A percentile compares a stretch with the other conserved stretches of the same genome.
phyloP scores from a whole-genome alignment of 345 rosid genomes.

The Hevea brasiliensis region DNA sequence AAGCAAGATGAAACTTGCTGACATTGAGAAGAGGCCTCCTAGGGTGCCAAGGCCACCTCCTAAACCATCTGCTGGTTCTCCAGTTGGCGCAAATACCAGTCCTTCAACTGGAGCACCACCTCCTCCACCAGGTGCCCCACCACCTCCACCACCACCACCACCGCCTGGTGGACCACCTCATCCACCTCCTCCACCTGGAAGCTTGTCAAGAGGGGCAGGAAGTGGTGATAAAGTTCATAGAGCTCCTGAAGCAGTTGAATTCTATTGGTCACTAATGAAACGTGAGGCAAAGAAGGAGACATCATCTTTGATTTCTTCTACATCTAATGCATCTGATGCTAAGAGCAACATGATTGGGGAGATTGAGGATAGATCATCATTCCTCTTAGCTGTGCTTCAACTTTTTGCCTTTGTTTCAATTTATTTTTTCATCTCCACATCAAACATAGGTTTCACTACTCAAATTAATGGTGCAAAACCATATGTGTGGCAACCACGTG shows the following conservation, averaged over 20 bases:
- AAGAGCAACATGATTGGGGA: slow-evolving; percentile 96
- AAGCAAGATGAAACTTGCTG: slow-evolving; percentile 68
- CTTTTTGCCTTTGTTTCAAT: slow-evolving; percentile 18
- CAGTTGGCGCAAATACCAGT: slow-evolving; percentile 32
- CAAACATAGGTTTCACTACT: slow-evolving; percentile 16
- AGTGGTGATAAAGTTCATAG: slow-evolving; percentile 80
- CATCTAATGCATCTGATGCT: slow-evolving; percentile 69
- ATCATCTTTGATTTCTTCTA: slow-evolving; percentile 58
- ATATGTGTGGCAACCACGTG: slow-evolving; percentile 47
- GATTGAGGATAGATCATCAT: slow-evolving; percentile 86
- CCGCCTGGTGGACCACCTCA: slow-evolving; percentile 63
- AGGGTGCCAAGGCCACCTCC: slow-evolving; percentile 90
- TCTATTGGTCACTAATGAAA: slow-evolving; percentile 92
- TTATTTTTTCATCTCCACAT: slow-evolving; percentile 3
- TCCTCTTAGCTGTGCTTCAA: slow-evolving; percentile 81
- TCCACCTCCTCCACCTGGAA: slow-evolving; percentile 90
- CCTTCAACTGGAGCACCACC: slow-evolving; percentile 47
- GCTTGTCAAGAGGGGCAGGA: slow-evolving; percentile 71
- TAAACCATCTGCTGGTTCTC: slow-evolving; percentile 43
- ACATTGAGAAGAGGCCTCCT: slow-evolving; percentile 84
- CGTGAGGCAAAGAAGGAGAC: slow-evolving; percentile 93
- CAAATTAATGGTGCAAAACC: slow-evolving; percentile 15
- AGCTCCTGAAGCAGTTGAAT: slow-evolving; percentile 93
- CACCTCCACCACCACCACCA: slow-evolving; percentile 45
- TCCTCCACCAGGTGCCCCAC: slow-evolving; percentile 55